Base-by-base conservation (phyloP, 75 land plant genomes). In the Ceratopteris richardii region DNA sequence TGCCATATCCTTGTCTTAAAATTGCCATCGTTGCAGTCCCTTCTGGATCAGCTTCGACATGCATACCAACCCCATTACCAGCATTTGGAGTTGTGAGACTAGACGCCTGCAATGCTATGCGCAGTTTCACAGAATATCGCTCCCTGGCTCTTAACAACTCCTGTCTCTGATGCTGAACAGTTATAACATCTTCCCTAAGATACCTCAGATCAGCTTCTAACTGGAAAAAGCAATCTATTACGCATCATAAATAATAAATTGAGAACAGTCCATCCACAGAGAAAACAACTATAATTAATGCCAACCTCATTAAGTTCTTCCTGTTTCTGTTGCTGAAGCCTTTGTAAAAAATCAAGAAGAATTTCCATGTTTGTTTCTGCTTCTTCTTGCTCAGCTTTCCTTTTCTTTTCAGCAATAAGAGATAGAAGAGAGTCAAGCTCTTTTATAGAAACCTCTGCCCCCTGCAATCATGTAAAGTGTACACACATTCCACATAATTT, bases 311-410 rank as follows among this genome's bases (percentile, higher is more conserved):
- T 86, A 26, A 94, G 60, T 60, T 94, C 96, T 24, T 84, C 80
- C 70, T 81, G 76, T 53, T 94, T 94, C 62, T 83, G 87, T 62
- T 83, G 85, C 69, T 77, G 68, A 43, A 94, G 67, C 26, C 84
- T 74, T 43, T 83, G 79, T 63, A 94, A 60, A 56, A 94, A 94
- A 43, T 85, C 91, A 20, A 81, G 65, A 19, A 94, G 68, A 56
- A 94, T 79, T 68, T 90, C 88, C 90, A 94, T 79, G 63, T 94
- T 94, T 52, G 80, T 84, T 54, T 86, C 98, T 25, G 98, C 87
- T 73, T 94, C 96, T 64, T 94, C 96, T 67, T 90, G 96, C 66
- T 94, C 96, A 80, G 93, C 88, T 73, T 82, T 89, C 31, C 82
- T 79, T 75, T 82, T 94, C 70, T 90, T 94, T 66, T 90, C 98